phyloP scores from a whole-genome alignment of 108 stramenopile genomes.

The Tribonema minus region DNA sequence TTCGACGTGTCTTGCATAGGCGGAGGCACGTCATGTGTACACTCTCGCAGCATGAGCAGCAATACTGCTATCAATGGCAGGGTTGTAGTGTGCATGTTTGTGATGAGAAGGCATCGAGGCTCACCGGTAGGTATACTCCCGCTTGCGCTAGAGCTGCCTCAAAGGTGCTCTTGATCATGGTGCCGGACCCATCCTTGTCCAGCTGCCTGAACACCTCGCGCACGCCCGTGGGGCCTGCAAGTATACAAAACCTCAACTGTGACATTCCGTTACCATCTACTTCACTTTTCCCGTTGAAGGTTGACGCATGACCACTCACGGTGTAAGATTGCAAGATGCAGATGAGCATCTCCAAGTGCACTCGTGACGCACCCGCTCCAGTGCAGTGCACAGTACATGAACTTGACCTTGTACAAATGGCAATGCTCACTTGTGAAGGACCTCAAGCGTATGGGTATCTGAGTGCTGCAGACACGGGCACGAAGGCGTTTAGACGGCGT shows the following conservation, averaged over 20 bases:
- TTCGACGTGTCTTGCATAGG: too few relatives aligned
- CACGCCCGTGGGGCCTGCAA: background rate
- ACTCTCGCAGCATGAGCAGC: too few relatives aligned
- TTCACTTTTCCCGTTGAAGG: too few relatives aligned
- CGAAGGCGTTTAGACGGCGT: too few relatives aligned
- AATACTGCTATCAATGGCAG: too few relatives aligned
- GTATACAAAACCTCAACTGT: background rate
- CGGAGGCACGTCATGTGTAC: too few relatives aligned
- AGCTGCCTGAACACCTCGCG: background rate
- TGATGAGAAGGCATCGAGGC: too few relatives aligned
- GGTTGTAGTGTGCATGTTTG: too few relatives aligned
- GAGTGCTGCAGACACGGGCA: too few relatives aligned
- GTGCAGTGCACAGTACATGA: background rate
- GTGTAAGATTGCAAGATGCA: too few relatives aligned
- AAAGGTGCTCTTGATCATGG: background rate
- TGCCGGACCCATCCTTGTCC: background rate
- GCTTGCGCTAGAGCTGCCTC: background rate
- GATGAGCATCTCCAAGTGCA: background rate
- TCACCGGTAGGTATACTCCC: background rate
- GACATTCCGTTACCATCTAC: background rate
- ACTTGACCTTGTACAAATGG: background rate
- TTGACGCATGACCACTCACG: too few relatives aligned
- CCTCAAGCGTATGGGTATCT: too few relatives aligned
- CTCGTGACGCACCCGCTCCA: background rate
- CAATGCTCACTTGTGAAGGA: background rate